A percentile compares a stretch with the other conserved stretches of the same genome.
Conservation (phyloP, 106 monocot species). For the Dioscorea zingiberensis region DNA sequence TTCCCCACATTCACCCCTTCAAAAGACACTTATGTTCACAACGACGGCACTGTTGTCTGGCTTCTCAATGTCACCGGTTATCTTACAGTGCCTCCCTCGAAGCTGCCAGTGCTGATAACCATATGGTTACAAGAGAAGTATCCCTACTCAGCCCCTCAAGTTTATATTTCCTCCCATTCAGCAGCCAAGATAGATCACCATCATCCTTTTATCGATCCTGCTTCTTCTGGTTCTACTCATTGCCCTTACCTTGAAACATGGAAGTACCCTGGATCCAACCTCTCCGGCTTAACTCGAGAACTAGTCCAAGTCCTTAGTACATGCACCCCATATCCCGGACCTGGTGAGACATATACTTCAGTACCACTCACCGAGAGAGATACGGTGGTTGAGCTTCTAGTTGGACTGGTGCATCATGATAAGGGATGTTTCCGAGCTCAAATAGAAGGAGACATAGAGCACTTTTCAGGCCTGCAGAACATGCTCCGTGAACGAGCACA, state of each 20-base stretch:
- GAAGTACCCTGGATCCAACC: not conserved
- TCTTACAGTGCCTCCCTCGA: not conserved
- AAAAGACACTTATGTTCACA: not conserved
- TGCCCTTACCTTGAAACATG: not conserved
- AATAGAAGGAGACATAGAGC: constrained; percentile 13
- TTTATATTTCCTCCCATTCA: not conserved
- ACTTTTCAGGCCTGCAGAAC: not conserved
- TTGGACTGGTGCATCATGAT: not conserved
- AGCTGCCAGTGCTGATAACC: not conserved
- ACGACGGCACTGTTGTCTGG: not conserved
- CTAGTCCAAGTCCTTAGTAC: not conserved
- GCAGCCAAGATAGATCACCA: not conserved
- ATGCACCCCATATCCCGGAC: not conserved
- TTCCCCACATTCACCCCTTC: not conserved
- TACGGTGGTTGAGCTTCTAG: constrained; percentile 16
- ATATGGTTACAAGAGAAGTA: not conserved
- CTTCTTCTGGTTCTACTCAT: not conserved
- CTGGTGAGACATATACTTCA: too few relatives aligned
- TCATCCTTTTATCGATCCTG: not conserved
- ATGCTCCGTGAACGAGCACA: not conserved
- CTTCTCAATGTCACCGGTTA: not conserved
- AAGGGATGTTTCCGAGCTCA: not conserved
- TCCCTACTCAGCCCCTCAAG: not conserved
- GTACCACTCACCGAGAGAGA: too few relatives aligned
- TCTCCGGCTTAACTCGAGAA: not conserved